A percentile compares a stretch with the other conserved stretches of the same genome.
These are phyloP conservation scores for Petunia hybrid DNA, from an alignment of 305 asterid genomes.

Conservation along the genomic window DNA sequence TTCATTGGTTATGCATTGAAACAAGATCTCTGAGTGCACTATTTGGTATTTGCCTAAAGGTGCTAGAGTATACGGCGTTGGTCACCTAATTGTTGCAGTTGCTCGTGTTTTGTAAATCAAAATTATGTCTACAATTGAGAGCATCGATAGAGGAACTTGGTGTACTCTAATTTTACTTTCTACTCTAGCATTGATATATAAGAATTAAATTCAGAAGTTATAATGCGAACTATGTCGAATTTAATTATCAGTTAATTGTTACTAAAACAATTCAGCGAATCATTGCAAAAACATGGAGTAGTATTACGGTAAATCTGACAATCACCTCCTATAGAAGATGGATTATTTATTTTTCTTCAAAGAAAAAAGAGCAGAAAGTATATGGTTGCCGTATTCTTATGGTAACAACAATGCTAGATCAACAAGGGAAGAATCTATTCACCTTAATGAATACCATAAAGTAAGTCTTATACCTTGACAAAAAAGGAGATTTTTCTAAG, in stretches of 20 bases:
- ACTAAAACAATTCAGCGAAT: neutral
- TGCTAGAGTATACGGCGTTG: neutral
- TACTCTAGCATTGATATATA: neutral
- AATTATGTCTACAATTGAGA: neutral
- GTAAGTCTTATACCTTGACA: neutral
- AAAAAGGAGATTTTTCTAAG: neutral
- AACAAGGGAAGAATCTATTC: neutral
- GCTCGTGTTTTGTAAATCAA: conserved; percentile 8
- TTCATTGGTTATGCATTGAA: neutral
- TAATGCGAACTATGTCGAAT: neutral
- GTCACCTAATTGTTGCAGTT: neutral
- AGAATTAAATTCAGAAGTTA: neutral
- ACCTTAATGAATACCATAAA: neutral
- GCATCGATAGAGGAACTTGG: neutral
- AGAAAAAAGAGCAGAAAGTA: neutral
- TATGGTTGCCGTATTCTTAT: neutral
- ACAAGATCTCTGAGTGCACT: neutral
- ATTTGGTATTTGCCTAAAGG: neutral
- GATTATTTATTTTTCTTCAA: neutral
- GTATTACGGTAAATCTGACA: too few species aligned
- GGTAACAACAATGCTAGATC: neutral
- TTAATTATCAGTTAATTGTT: too few species aligned
- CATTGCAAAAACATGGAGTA: neutral
- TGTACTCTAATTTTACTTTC: neutral
- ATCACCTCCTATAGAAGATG: neutral